Evolutionary conservation across 371 early-diverging fungal genomes (phyloP), one percentile per base, ranked within the genome.

Genomic region (Mortierella sp.): DNA sequence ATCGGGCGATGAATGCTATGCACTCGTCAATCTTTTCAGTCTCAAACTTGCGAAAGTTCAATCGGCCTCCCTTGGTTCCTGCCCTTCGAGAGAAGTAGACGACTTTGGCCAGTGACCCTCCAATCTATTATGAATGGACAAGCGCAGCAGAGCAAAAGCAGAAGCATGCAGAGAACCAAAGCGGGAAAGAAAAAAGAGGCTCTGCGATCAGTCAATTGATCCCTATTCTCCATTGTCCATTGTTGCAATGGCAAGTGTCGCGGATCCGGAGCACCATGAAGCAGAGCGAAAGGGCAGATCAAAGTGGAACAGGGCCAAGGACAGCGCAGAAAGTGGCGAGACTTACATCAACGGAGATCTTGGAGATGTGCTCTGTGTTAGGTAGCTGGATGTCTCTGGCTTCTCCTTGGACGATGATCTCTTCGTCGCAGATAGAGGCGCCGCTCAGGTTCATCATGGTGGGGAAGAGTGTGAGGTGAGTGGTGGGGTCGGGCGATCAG

Each of bases 31-130:
- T 91, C 57, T 91, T 86, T 70, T 94, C 95, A 0, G 98, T 98
- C 74, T 96, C 96, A 67, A 96, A 96, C 76, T 93, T 95, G 68
- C 86, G 89, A 71, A 98, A 98, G 80, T 96, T 94, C 62, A 98
- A 79, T 13, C 97, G 86, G 2, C 98, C 97, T 25, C 96, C 97
- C 43, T 85, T 82, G 5, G 89, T 86, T 37, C 64, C 71, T 17
- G 71, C 48, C n/a, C 24, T 65, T n/a, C 79, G 79, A 21, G 88
- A 85, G 56, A 93, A 93, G 79, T 96, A 98, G 22, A 97, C 95
- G 13, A 98, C 90, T 72, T 98, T 98, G 57, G 96, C 95, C 12
- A 98, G 81, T 28, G 95, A 94, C 44, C 98, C 98, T 43, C 98
- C 98, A 82, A 96, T 90, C 87, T 90, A 65, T 27, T 34, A 10